Evolutionary conservation across 495 filamentous ascomycete species (phyloP), one percentile per base, ranked within the genome.

Genomic region (Cercophora scortea): DNA sequence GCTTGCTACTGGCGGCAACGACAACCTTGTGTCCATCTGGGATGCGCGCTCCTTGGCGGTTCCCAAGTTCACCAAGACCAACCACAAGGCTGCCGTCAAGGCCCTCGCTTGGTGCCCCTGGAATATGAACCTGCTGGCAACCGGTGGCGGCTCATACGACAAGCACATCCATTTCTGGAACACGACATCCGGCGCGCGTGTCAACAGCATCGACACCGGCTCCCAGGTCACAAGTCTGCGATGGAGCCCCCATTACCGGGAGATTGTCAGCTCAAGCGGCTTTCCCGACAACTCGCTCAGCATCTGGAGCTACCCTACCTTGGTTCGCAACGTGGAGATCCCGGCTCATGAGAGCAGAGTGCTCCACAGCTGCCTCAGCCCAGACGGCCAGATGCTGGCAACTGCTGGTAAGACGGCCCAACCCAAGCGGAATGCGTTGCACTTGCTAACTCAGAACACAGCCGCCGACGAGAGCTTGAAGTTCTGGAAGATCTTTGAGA

Each of bases 161-260:
- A 84, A 89, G 57, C 87, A 96, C 73, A 99, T 99, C 67, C 94
- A 97, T 72, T 99, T 97, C 82, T 99, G 93, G 93, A 99, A 99
- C 77, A 89, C 88, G 44, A 97, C 93, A 13, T 94, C 93, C 8
- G 93, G 93, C 52, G 93, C 93, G 25, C 85, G 93, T 49, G 92
- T 92, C 68, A 99, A 99, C 82, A 93, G 88, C 79, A 96, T 99
- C 71, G 92, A 96, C 64, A 96, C 93, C 16, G 94, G 93, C 45
- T 94, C 89, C 25, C 93, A 97, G 69, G 93, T 99, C 34, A 99
- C 93, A 56, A 89, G 85, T 55, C 79, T 99, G 33, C 83, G 90
- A 50, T 99, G 94, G 94, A 90, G 86, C 75, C 88, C 90, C 50
- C 84, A 88, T 69, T 95, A 99, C 79, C 89, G 92, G 54, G 93